Evolutionary conservation across 2,329 filamentous ascomycete species (phyloP).

Genomic region (Pestalotiopsis sp.): DNA sequence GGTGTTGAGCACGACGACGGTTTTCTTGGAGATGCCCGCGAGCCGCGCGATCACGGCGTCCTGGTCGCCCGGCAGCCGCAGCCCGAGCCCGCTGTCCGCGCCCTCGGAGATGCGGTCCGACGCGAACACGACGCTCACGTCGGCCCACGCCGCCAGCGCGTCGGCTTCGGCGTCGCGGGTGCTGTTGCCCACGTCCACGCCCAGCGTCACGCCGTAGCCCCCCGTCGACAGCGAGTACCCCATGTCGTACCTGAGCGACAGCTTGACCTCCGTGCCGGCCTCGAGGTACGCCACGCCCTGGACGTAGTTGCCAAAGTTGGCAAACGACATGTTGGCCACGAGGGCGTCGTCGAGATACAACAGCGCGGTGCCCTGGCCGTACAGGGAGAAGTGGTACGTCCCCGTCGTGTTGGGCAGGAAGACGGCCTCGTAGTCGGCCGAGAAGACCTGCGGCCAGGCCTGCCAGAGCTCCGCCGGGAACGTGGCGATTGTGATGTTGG

Average conservation of each 20-base stretch:
- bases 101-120: slow-evolving; percentile 19
- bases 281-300: slow-evolving; percentile 16
- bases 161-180: slow-evolving; percentile 15
- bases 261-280: slow-evolving; percentile 13
- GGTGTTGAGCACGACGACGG: slow-evolving; percentile 13
- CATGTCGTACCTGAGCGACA: slow-evolving; percentile 16
- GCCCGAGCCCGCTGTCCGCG: slow-evolving; percentile 16
- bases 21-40: not conserved
- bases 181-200: slow-evolving; percentile 10
- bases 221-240: slow-evolving; percentile 5
- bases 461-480: slow-evolving; percentile 18
- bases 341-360: slow-evolving; percentile 16
- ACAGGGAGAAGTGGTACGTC: slow-evolving; percentile 17
- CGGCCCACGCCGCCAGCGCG: slow-evolving; percentile 15
- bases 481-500: slow-evolving; percentile 18
- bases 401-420: slow-evolving; percentile 18
- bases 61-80: slow-evolving; percentile 14
- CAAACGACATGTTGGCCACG: slow-evolving; percentile 18
- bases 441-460: slow-evolving; percentile 20
- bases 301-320: slow-evolving; percentile 20
- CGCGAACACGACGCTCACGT: slow-evolving; percentile 20
- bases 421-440: slow-evolving; percentile 14
- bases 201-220: slow-evolving; percentile 18
- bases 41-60: slow-evolving; percentile 10
- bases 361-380: slow-evolving; percentile 17